A percentile compares a stretch with the other conserved stretches of the same genome.
phyloP scores from a whole-genome alignment of 2,329 filamentous ascomycete genomes.

The Leptographium flavum region DNA sequence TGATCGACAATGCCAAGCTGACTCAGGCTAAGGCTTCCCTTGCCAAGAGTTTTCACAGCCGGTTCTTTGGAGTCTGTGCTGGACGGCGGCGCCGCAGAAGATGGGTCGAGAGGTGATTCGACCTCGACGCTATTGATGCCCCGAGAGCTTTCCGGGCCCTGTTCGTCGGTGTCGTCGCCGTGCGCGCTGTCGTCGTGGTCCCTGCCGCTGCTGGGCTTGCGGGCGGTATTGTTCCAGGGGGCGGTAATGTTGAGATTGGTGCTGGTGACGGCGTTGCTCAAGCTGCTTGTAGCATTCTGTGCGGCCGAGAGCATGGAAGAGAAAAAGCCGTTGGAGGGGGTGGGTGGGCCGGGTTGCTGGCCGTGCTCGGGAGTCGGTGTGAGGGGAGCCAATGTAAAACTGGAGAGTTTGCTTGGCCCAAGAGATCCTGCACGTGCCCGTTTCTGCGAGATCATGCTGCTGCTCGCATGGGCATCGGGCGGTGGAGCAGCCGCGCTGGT shows the following conservation, averaged over 20 bases:
- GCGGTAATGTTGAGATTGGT: slow-evolving; percentile 45
- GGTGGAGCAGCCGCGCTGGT: slow-evolving; percentile 47
- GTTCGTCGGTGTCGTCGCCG: slow-evolving; percentile 10
- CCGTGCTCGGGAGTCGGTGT: slow-evolving; percentile 64
- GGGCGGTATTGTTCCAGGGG: slow-evolving; percentile 25
- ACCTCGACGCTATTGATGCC: slow-evolving; percentile 24
- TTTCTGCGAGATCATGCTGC: slow-evolving; percentile 59
- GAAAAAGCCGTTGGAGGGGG: slow-evolving; percentile 61
- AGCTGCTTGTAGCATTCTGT: slow-evolving; percentile 71
- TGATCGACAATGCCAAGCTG: slow-evolving; percentile 66
- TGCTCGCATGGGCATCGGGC: slow-evolving; percentile 27
- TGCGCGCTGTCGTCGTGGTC: slow-evolving; percentile 9
- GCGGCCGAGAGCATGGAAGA: slow-evolving; percentile 85
- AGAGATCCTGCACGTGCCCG: slow-evolving; percentile 40
- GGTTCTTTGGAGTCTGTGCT: slow-evolving; percentile 45
- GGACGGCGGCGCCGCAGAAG: slow-evolving; percentile 21
- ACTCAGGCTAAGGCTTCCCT: slow-evolving; percentile 76
- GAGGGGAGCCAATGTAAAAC: slow-evolving; percentile 54
- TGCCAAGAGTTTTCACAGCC: slow-evolving; percentile 78
- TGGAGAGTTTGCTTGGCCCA: slow-evolving; percentile 78
- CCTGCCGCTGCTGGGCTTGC: slow-evolving; percentile 16
- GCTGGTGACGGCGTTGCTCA: slow-evolving; percentile 63
- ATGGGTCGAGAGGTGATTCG: slow-evolving; percentile 20
- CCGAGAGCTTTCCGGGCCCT: not conserved
- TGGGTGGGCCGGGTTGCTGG: slow-evolving; percentile 29